Evolutionary conservation across 495 filamentous ascomycete species (phyloP).

Genomic region (Penicillium ochrochloron): DNA sequence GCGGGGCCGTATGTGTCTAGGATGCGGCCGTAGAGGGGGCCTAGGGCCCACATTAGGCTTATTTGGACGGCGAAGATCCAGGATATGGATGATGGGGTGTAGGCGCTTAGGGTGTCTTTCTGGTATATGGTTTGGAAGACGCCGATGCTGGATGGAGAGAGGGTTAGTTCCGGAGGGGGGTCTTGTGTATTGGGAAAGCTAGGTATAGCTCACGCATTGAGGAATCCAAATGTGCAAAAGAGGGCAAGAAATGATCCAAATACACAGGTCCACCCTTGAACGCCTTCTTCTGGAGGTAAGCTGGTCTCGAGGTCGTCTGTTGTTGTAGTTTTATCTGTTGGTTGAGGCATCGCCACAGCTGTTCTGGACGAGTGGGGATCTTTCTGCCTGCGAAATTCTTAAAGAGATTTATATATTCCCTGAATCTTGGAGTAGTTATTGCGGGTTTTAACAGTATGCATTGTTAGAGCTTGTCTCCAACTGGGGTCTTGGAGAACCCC

Average conservation of each 20-base stretch:
- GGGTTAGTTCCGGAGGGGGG: not conserved
- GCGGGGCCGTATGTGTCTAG: not conserved
- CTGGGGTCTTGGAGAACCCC: not conserved
- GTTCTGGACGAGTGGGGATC: not conserved
- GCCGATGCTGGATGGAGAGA: not conserved
- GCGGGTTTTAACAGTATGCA: no score
- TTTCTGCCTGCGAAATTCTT: not conserved
- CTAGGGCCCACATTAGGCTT: not conserved
- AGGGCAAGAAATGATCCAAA: slow-evolving; percentile 28
- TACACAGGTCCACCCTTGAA: slow-evolving; percentile 36
- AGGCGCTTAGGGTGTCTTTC: not conserved
- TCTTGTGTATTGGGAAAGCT: not conserved
- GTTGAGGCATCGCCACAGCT: not conserved
- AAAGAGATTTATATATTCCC: not conserved
- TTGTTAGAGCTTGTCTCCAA: not conserved
- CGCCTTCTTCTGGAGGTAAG: slow-evolving; percentile 35
- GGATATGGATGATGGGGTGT: not conserved
- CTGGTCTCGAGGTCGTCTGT: not conserved
- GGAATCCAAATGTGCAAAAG: slow-evolving; percentile 35
- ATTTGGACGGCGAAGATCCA: slow-evolving; percentile 7
- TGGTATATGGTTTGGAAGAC: not conserved
- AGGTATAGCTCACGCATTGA: slow-evolving; percentile 31
- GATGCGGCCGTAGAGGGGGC: slow-evolving; percentile 2
- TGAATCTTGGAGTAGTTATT: not conserved
- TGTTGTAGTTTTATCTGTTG: not conserved